Conservation (phyloP, 192 early-diverging fungal genomes). For the Spizellomyces sp. region DNA sequence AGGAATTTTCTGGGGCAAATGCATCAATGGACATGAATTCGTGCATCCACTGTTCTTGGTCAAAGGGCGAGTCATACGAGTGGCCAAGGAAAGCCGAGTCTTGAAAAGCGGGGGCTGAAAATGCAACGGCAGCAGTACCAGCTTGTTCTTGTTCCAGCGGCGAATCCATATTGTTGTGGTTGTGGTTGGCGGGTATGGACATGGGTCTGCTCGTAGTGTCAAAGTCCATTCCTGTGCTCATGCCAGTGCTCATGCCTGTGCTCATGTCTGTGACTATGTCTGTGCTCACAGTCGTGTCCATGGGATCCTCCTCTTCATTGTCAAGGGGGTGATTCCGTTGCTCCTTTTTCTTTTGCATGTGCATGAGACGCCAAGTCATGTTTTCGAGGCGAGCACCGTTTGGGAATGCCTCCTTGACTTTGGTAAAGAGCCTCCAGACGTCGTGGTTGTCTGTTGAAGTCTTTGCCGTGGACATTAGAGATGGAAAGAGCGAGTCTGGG, state of each 20-base stretch:
- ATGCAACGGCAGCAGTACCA: no score
- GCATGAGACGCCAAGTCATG: conserved; percentile 83
- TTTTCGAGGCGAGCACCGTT: conserved; percentile 81
- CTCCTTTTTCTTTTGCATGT: conserved; percentile 56
- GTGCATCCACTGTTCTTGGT: conserved; percentile 14
- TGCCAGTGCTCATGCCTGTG: background rate
- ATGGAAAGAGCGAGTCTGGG: conserved; percentile 26
- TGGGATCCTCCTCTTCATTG: background rate
- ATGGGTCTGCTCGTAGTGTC: no score
- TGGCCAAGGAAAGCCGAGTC: no score
- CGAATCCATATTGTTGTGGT: no score
- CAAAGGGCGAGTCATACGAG: no score
- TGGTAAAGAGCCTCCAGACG: conserved; percentile 76
- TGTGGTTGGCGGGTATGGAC: no score
- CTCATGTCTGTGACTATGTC: background rate
- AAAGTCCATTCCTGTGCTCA: background rate
- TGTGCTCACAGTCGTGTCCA: background rate
- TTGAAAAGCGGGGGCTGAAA: no score
- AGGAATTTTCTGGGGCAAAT: no score
- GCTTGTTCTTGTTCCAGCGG: no score
- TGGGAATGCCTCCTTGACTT: conserved; percentile 76
- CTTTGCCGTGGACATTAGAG: conserved; percentile 21
- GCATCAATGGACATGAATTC: conserved; percentile 12
- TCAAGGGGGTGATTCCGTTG: background rate
- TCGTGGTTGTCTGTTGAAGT: conserved; percentile 46